Percentiles rank a stretch among this genome's conserved stretches.
phyloP scores from a whole-genome alignment of 2,329 filamentous ascomycete genomes.

The Cladorrhinum sp. region DNA sequence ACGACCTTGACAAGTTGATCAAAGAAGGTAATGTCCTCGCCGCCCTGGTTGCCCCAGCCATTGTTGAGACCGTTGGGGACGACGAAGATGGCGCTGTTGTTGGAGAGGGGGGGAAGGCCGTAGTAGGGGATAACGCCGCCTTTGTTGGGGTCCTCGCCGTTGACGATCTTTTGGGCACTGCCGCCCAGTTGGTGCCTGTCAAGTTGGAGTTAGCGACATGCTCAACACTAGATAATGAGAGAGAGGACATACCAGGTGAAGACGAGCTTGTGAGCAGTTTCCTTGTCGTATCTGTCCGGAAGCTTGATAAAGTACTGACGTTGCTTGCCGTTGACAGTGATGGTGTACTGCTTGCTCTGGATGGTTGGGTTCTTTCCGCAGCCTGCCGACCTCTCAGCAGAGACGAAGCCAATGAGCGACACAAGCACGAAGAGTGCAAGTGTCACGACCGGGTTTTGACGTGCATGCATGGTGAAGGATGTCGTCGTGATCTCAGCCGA shows the following conservation, averaged over 20 bases:
- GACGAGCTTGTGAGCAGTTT: slow-evolving; percentile 39
- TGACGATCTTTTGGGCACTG: slow-evolving; percentile 37
- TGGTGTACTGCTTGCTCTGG: slow-evolving; percentile 31
- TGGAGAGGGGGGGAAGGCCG: slow-evolving; percentile 36
- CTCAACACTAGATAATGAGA: too few species aligned
- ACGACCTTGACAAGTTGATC: slow-evolving; percentile 38
- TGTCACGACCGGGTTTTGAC: not conserved
- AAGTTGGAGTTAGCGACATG: not conserved
- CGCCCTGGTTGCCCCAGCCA: slow-evolving; percentile 42
- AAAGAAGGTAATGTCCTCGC: slow-evolving; percentile 42
- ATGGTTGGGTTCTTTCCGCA: slow-evolving; percentile 35
- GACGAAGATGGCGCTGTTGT: slow-evolving; percentile 43
- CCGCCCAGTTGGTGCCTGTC: slow-evolving; percentile 39
- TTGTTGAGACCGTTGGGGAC: slow-evolving; percentile 41
- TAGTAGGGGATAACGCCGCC: slow-evolving; percentile 37
- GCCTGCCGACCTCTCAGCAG: slow-evolving; percentile 28
- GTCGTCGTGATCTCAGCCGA: not conserved
- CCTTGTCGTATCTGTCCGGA: slow-evolving; percentile 38
- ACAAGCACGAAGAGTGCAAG: slow-evolving; percentile 6
- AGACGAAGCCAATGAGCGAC: slow-evolving; percentile 6
- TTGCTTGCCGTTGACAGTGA: slow-evolving; percentile 37
- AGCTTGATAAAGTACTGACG: slow-evolving; percentile 38
- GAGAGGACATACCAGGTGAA: slow-evolving; percentile 27
- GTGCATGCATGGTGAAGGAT: not conserved
- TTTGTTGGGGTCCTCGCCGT: slow-evolving; percentile 26